Evolutionary conservation across 139 green algal genomes (phyloP), one percentile per base, ranked within the genome.

Genomic region (Coelastrella sp.): DNA sequence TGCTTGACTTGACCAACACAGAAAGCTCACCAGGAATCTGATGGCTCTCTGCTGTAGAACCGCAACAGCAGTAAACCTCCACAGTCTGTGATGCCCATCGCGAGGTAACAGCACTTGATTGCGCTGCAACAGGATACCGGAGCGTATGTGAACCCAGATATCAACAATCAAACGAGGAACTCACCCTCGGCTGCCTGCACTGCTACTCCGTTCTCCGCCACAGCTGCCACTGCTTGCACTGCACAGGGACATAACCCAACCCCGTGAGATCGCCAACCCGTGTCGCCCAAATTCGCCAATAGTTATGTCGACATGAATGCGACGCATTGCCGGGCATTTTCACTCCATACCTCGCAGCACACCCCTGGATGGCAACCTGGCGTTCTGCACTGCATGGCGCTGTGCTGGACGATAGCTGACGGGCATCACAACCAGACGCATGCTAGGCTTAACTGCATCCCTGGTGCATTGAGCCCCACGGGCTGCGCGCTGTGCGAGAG

Each of bases 211-310:
- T 88, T 88, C 83, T 88, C 83, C 68, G 83, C 83, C 83, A 88
- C 83, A 88, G 83, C 83, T 88, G 83, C 83, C 54, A 80, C 83
- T 80, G 83, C 83, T 88, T 88, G 83, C 66, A 88, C 83, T 88
- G 83, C 83, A 57, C 10, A 64, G 68, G 22, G 68, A 22, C 14
- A 23, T 14, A 76, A 8, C 16, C 68, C 5, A 76, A 10, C 3
- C 7, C n/a, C 16, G 68, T 76, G 16, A 76, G 68, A 76, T 32
- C 68, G 17, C 22, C 68, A 32, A 8, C 14, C 17, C 17, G 17
- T 76, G 68, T 22, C 68, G 17, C 6, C 64, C 13, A 71, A 7
- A 71, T 3, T 14, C 16, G 64, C 13, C 16, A 20, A 7, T 14
- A 14, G 11, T 71, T 11, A 71, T 71, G 13, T 71, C 16, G 64